These are phyloP conservation scores for Thalia dealbata DNA, from an alignment of 176 grass and related monocot genomes.

Conservation along the genomic window DNA sequence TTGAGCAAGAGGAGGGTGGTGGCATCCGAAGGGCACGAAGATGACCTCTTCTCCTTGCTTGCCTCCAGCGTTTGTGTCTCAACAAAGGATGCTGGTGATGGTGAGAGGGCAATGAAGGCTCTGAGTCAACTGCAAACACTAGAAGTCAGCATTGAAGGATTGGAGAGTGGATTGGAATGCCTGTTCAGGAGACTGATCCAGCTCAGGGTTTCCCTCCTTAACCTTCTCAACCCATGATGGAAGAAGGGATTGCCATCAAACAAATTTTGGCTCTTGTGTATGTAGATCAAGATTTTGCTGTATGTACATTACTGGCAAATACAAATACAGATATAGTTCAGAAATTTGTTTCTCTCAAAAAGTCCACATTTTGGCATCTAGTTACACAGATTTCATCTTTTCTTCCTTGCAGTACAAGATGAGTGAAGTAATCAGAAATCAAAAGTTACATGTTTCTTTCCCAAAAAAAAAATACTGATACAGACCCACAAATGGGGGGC, in stretches of 20 bases:
- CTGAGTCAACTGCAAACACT: constrained; percentile 10
- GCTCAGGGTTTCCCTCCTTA: constrained; percentile 23
- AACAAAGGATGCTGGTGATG: neutral
- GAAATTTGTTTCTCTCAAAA: too few species aligned
- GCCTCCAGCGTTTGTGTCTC: neutral
- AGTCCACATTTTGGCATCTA: too few species aligned
- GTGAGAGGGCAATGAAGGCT: neutral
- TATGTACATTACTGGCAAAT: neutral
- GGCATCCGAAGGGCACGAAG: neutral
- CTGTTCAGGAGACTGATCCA: constrained; percentile 28
- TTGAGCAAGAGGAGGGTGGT: constrained; percentile 8
- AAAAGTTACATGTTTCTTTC: too few species aligned
- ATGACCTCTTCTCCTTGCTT: neutral
- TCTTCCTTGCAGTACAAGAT: too few species aligned
- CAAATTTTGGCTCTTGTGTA: neutral
- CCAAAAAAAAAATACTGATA: too few species aligned
- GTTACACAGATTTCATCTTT: too few species aligned
- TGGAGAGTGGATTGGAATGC: constrained; percentile 13
- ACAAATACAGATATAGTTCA: neutral
- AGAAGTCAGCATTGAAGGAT: constrained; percentile 22
- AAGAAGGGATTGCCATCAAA: neutral
- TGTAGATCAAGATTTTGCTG: neutral
- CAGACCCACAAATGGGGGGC: too few species aligned
- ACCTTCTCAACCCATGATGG: constrained; percentile 25
- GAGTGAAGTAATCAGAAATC: too few species aligned